Conservation (phyloP, 768 basidiomycete genomes). For the Amylocystis lapponica region DNA sequence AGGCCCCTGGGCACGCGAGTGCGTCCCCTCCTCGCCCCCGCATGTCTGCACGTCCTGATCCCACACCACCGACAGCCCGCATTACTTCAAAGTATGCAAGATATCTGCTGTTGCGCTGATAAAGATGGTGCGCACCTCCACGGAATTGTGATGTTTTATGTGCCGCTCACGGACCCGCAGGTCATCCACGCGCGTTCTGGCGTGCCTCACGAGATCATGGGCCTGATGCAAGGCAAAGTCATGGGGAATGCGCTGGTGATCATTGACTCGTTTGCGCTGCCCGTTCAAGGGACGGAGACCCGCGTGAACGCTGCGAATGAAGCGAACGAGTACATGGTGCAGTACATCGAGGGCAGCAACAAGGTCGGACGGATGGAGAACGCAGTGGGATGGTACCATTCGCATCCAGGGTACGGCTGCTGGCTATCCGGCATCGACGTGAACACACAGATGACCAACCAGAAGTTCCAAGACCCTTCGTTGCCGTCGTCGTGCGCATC, state of each 20-base stretch:
- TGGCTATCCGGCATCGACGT: conserved; percentile 99
- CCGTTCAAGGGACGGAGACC: conserved; percentile 97
- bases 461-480: conserved; percentile 93
- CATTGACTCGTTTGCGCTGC: conserved; percentile 95
- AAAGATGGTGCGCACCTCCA: conserved; percentile 65
- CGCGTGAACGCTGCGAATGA: conserved; percentile 94
- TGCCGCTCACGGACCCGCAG: too few species aligned
- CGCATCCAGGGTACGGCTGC: conserved; percentile 98
- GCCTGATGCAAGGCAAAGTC: conserved; percentile 97
- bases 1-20: conserved; percentile 91
- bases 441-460: conserved; percentile 92
- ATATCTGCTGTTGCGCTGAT: conserved; percentile 94
- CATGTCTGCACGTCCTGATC: background rate
- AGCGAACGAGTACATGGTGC: conserved; percentile 98
- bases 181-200: conserved; percentile 97
- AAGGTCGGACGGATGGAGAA: conserved; percentile 84
- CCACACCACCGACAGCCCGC: conserved; percentile 41
- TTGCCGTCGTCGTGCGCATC: conserved; percentile 82
- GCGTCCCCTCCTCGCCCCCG: background rate
- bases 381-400: conserved; percentile 96
- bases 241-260: conserved; percentile 73
- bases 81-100: conserved; percentile 85
- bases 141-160: too few species aligned
- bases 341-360: conserved; percentile 77
- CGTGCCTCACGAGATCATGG: conserved; percentile 98